These are phyloP conservation scores for Chrysoporthe deuterocubensis DNA, from an alignment of 2,329 filamentous ascomycete species.

Conservation along the genomic window DNA sequence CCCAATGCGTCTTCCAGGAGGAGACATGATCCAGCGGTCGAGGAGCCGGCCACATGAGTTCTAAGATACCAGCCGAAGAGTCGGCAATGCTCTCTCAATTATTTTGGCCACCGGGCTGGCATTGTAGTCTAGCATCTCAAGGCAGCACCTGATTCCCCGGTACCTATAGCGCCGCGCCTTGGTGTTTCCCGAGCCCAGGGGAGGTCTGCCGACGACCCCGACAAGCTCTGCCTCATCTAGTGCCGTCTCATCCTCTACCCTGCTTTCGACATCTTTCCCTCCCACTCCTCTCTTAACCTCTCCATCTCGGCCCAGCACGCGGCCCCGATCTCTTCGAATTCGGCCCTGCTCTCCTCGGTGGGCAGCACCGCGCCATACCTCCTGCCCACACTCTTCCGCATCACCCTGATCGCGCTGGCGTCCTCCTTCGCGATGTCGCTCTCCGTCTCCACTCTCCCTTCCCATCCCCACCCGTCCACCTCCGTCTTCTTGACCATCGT, in stretches of 20 bases:
- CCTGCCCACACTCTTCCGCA: conserved; percentile 60
- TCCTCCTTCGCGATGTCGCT: conserved; percentile 46
- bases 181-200: no score
- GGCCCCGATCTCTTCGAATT: conserved; percentile 66
- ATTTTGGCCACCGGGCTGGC: no score
- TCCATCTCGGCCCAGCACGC: conserved; percentile 74
- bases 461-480: conserved; percentile 83
- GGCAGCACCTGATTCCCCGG: no score
- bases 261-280: conserved; percentile 43
- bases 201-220: background rate
- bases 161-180: no score
- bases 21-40: no score
- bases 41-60: no score
- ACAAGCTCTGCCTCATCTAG: background rate
- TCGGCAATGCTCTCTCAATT: no score
- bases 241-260: background rate
- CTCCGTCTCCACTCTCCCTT: conserved; percentile 58
- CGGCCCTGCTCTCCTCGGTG: conserved; percentile 61
- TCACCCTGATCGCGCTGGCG: conserved; percentile 46
- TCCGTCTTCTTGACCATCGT: conserved; percentile 75
- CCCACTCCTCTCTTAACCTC: conserved; percentile 69
- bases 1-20: no score
- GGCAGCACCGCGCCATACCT: conserved; percentile 61
- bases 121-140: no score
- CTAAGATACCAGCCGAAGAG: no score